phyloP scores from a whole-genome alignment of 495 filamentous ascomycete species.

The Penicillium parvum region DNA sequence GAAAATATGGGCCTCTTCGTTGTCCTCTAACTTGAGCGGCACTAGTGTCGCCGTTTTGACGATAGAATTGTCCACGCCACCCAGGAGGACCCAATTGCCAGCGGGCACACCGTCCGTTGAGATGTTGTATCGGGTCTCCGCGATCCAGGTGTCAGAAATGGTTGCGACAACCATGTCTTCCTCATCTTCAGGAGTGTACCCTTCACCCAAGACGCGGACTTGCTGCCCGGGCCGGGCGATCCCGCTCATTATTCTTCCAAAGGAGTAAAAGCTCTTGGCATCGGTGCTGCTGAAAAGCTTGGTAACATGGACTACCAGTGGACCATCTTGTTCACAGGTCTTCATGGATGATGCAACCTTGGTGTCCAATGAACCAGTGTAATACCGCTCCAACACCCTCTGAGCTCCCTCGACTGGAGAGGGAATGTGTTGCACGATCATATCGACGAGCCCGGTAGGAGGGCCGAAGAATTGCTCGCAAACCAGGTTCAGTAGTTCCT shows the following conservation, averaged over 20 bases:
- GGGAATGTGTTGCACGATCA: slow-evolving; percentile 86
- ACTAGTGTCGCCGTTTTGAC: slow-evolving; percentile 96
- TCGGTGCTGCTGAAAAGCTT: slow-evolving; percentile 89
- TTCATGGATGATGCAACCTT: slow-evolving; percentile 76
- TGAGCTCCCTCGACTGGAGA: slow-evolving; percentile 78
- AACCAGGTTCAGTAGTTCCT: slow-evolving; percentile 79
- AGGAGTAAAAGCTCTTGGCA: slow-evolving; percentile 80
- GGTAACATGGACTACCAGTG: slow-evolving; percentile 82
- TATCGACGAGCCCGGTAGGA: slow-evolving; percentile 88
- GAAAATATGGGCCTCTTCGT: slow-evolving; percentile 94
- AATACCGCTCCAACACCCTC: slow-evolving; percentile 74
- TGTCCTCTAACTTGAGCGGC: slow-evolving; percentile 70
- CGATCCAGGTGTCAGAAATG: slow-evolving; percentile 84
- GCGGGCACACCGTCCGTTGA: slow-evolving; percentile 88
- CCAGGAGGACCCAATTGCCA: slow-evolving; percentile 88
- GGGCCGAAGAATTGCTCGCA: slow-evolving; percentile 95
- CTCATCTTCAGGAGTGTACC: slow-evolving; percentile 94
- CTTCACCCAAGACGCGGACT: slow-evolving; percentile 89
- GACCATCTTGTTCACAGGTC: slow-evolving; percentile 82
- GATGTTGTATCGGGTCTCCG: slow-evolving; percentile 91
- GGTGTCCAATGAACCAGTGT: slow-evolving; percentile 91
- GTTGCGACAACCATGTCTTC: slow-evolving; percentile 95
- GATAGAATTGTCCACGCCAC: slow-evolving; percentile 95
- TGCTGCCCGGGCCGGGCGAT: slow-evolving; percentile 76
- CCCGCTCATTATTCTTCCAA: slow-evolving; percentile 91